Evolutionary conservation across 192 early-diverging fungal species (phyloP), one percentile per base, ranked within the genome.

Genomic region (Entomortierella chlamydospora): DNA sequence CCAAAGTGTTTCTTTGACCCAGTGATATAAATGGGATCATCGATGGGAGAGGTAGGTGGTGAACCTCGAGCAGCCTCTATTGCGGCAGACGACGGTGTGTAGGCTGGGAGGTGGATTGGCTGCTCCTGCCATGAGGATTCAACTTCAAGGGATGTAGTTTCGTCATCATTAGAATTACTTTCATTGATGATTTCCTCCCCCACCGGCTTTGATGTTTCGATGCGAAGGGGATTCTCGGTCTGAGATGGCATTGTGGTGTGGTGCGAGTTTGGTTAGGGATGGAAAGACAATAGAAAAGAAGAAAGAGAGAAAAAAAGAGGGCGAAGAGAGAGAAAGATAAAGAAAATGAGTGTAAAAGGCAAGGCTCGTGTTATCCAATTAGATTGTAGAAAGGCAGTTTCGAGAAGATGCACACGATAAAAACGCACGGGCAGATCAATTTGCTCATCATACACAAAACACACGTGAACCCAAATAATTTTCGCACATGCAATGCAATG

Each of bases 1-100:
- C 76, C 76, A 23, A 79, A 79, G 39, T 79, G 76, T 41, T 79
- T 79, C 26, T 66, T 66, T 2, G 68, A 64, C 7, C 76, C 76
- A 0, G 52, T 29, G 5, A 65, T 6, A 31, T 79, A 51, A 31
- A 79, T 79, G 23, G 76, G 76, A 20, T 79, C 76, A 23, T 79
- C 76, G 9, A 70, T 26, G 4, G 68, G 76, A 0, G 68, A 64
- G 1, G 73, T 78, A 12, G 76, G 58, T 0, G 63, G 76, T 15
- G 76, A 79, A 41, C 70, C 68, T 2, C 47, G 57, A 17, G 25
- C 31, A 1, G 52, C 37, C 10, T 79, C 68, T 8, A 61, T 65
- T 17, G 67, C 68, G 4, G 74, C 74, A 18, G 67, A 53, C 15
- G 76, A 70, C 0, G 76, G 76, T 0, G 76, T 79, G 52, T 79